Evolutionary conservation across 2,329 filamentous ascomycete species (phyloP), one percentile per base, ranked within the genome.

Genomic region (Arthroderma sp.): DNA sequence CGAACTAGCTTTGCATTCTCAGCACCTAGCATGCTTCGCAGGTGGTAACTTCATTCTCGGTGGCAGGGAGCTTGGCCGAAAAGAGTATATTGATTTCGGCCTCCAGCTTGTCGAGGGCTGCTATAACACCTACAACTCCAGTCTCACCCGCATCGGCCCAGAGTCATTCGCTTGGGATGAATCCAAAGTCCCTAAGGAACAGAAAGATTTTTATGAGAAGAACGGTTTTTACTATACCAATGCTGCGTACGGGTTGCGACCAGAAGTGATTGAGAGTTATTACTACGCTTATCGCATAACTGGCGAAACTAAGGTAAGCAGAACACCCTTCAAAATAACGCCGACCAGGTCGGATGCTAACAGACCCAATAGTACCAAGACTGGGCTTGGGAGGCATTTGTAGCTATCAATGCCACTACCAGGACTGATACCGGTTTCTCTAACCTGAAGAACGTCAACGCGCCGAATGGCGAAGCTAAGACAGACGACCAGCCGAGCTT

Each of bases 281-380:
- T 94, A 93, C 71, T 91, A 94, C 61, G 84, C 86, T 2, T 93
- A 84, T 68, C 78, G 85, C 42, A 75, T 81, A 0, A 94, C 86
- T 0, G 80, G 81, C 3, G 74, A 89, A 48, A 52, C 66, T 30
- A 82, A 78, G 40, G 63, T 65, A 49, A 47, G 54, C 49, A 30
- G 5, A 36, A 2, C 1, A 11, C 15, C 4, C 10, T 7, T 5
- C 6, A 3, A 31, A 1, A 27, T 27, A 27, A 29, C 11, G 31
- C 10, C 10, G 29, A n/a, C n/a, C 4, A 31, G 5, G n/a, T 10
- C 9, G 9, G 42, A 36, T 29, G 29, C 30, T 42, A 29, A 47
- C 38, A 9, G 30, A 31, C 28, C n/a, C 38, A 8, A 33, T 34
- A 52, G 65, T 94, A 88, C 62, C 82, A 85, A 60, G 81, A 89